Conservation (phyloP, 306 rosid species). For the Pachyrhizus erosus region DNA sequence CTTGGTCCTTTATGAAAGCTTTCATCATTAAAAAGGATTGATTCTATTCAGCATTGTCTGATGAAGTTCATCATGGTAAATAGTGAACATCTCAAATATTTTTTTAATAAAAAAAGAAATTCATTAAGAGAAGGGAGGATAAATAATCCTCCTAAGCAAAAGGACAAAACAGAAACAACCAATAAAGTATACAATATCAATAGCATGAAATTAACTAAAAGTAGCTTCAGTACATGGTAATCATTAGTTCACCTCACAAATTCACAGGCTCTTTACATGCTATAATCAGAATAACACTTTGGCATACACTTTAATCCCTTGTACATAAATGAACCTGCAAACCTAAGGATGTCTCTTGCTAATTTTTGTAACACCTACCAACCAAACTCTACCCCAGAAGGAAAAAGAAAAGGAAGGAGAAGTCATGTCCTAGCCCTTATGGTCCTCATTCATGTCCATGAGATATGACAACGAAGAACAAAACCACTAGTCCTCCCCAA, state of each 20-base stretch:
- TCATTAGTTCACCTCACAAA: conserved; percentile 44
- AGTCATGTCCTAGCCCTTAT: conserved; percentile 7
- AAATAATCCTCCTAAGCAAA: neutral
- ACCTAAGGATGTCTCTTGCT: conserved; percentile 32
- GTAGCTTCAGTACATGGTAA: conserved; percentile 40
- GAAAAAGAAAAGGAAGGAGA: conserved; percentile 25
- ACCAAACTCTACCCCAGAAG: conserved; percentile 22
- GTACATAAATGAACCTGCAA: conserved; percentile 49
- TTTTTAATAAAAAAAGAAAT: neutral
- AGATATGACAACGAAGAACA: conserved; percentile 36
- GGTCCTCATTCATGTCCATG: conserved; percentile 13
- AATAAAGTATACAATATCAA: conserved; percentile 3
- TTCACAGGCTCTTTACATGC: conserved; percentile 48
- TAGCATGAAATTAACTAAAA: conserved; percentile 33
- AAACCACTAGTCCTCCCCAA: conserved; percentile 40
- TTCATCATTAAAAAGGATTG: neutral
- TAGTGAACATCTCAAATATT: neutral
- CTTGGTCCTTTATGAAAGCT: neutral
- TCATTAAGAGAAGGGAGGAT: neutral
- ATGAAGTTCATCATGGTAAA: conserved; percentile 1
- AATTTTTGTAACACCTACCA: conserved; percentile 42
- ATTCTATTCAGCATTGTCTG: neutral
- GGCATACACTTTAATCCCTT: conserved; percentile 26
- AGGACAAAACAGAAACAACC: neutral
- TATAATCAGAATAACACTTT: conserved; percentile 20